phyloP scores from a whole-genome alignment of 1,284 basidiomycete species.

The Cystobasidium slooffiae region DNA sequence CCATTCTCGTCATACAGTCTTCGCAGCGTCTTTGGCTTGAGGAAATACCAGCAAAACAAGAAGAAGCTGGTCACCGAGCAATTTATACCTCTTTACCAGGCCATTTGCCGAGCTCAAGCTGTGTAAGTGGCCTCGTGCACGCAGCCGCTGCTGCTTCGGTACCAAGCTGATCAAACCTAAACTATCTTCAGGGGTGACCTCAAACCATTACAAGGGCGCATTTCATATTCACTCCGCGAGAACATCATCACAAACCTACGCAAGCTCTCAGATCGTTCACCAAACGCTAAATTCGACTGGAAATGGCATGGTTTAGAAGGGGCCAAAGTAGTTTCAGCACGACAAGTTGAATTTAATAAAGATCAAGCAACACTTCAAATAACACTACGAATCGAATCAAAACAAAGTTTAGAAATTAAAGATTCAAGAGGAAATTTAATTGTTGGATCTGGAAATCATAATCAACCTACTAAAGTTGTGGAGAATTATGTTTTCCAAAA shows the following conservation, averaged over 20 bases:
- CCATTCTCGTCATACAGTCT: too few species aligned
- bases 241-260: slow-evolving; percentile 9
- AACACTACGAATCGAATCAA: slow-evolving; percentile 14
- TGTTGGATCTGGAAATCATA: slow-evolving; percentile 22
- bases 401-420: slow-evolving; percentile 30
- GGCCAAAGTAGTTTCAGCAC: slow-evolving; percentile 15
- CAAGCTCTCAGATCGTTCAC: neutral
- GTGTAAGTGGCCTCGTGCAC: neutral
- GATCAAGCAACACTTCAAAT: slow-evolving; percentile 27
- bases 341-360: slow-evolving; percentile 29
- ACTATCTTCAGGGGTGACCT: neutral
- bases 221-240: slow-evolving; percentile 11
- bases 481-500: slow-evolving; percentile 42
- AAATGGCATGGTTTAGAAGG: slow-evolving; percentile 24
- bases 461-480: slow-evolving; percentile 16
- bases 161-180: neutral
- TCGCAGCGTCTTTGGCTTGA: slow-evolving; percentile 11
- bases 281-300: slow-evolving; percentile 10
- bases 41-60: slow-evolving; percentile 10
- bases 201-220: slow-evolving; percentile 2
- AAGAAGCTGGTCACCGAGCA: slow-evolving; percentile 17
- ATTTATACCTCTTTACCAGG: slow-evolving; percentile 18
- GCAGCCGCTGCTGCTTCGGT: too few species aligned
- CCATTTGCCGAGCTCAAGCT: slow-evolving; percentile 27
- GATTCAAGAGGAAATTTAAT: neutral